A percentile compares a stretch with the other conserved stretches of the same genome.
Conservation (phyloP, 2,329 filamentous ascomycete species). For the Oidium heveae region DNA sequence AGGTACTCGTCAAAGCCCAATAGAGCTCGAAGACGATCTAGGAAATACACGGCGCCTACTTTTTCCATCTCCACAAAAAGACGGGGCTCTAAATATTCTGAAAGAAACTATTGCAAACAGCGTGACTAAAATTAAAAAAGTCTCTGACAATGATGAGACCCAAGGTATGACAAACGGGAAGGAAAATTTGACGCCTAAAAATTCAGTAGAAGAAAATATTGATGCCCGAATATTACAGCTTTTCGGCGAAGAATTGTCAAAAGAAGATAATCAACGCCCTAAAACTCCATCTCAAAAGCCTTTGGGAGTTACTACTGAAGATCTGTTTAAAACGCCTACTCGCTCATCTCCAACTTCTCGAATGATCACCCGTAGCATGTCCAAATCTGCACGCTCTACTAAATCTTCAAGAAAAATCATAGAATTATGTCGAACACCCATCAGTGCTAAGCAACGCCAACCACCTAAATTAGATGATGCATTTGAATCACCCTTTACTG, state of each 20-base stretch:
- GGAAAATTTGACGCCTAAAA: background rate
- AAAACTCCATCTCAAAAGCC: slow-evolving; percentile 10
- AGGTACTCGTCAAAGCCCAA: slow-evolving; percentile 31
- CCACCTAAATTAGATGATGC: slow-evolving; percentile 6
- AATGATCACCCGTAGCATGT: slow-evolving; percentile 13
- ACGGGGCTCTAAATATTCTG: slow-evolving; percentile 10
- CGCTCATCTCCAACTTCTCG: slow-evolving; percentile 12
- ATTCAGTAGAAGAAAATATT: slow-evolving; percentile 12
- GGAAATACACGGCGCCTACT: slow-evolving; percentile 41
- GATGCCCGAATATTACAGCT: slow-evolving; percentile 12
- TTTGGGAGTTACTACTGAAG: slow-evolving; percentile 2
- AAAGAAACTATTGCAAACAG: background rate
- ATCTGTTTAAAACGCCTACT: slow-evolving; percentile 14
- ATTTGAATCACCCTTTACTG: slow-evolving; percentile 15
- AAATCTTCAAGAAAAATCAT: slow-evolving; percentile 11
- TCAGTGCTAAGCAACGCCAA: slow-evolving; percentile 7
- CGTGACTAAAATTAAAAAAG: background rate
- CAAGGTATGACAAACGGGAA: background rate
- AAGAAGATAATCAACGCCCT: slow-evolving; percentile 6
- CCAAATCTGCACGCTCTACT: slow-evolving; percentile 9
- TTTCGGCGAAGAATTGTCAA: slow-evolving; percentile 12
- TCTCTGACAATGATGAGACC: background rate
- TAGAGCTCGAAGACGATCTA: slow-evolving; percentile 23
- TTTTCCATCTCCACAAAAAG: slow-evolving; percentile 52
- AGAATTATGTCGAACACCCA: slow-evolving; percentile 9